Evolutionary conservation across 2,329 filamentous ascomycete species (phyloP).

Genomic region (Thyridium curvatum): DNA sequence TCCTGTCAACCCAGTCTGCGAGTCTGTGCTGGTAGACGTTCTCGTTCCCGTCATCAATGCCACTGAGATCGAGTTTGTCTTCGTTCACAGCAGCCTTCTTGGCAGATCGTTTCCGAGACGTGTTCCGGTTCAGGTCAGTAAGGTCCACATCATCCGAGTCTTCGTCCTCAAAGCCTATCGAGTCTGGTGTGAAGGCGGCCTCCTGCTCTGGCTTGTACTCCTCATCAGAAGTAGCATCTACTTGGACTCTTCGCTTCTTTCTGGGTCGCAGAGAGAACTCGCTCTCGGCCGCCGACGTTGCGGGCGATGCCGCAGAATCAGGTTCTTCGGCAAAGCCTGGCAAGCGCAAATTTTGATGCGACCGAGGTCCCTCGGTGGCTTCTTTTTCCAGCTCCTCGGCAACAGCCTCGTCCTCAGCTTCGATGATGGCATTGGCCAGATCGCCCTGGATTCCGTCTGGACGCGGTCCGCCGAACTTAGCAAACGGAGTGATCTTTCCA

Average conservation of each 20-base stretch:
- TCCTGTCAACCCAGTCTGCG: constrained; percentile 62
- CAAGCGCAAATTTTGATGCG: constrained; percentile 66
- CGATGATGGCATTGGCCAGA: constrained; percentile 70
- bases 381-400: constrained; percentile 40
- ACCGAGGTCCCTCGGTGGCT: constrained; percentile 43
- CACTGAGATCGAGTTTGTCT: constrained; percentile 41
- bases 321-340: constrained; percentile 62
- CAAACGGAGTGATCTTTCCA: constrained; percentile 95
- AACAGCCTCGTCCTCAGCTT: constrained; percentile 71
- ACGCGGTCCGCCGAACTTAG: constrained; percentile 63
- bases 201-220: constrained; percentile 35
- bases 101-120: constrained; percentile 31
- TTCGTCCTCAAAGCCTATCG: constrained; percentile 18
- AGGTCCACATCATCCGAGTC: constrained; percentile 31
- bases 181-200: constrained; percentile 14
- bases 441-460: constrained; percentile 58
- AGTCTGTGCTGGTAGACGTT: constrained; percentile 70
- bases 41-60: constrained; percentile 86
- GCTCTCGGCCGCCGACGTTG: constrained; percentile 27
- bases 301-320: constrained; percentile 18
- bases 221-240: constrained; percentile 30
- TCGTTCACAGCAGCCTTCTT: constrained; percentile 24
- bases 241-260: constrained; percentile 43
- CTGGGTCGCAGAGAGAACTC: constrained; percentile 55
- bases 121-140: constrained; percentile 29